Evolutionary conservation across 441 rosid genomes (phyloP), one percentile per base, ranked within the genome.

Genomic region (Theobroma grandiflorum): DNA sequence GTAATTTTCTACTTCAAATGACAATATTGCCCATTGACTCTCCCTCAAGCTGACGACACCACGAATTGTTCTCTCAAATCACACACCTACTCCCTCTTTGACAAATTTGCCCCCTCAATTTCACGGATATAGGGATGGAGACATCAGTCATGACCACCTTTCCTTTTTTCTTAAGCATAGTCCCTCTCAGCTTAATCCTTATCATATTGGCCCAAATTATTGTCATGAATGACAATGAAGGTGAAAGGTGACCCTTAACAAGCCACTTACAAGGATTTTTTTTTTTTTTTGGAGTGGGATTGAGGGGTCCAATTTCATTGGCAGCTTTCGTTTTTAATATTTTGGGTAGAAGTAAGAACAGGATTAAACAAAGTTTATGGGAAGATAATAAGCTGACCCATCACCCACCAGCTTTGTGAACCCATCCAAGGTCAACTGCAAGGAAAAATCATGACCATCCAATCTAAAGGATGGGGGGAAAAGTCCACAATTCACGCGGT

Each of bases 41-140:
- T 75, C 26, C 2, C 2, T 3, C 16, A 26, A 20, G 31, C 2
- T 26, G 57, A 75, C 37, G 78, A 42, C 61, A 15, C 0, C 4
- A 33, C 38, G 58, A 14, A 40, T 68, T 50, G 53, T 70, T 77
- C 83, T 42, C 37, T 83, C 85, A 35, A 52, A 52, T 50, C 61
- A 16, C 79, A 66, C 75, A 86, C 89, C 91, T 69, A 90, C 87
- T 74, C 78, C 80, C 16, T 67, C 37, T 8, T 62, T 79, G 82
- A 85, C 87, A 78, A 81, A 57, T 72, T 33, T 81, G 7, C 65
- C 84, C 83, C 62, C 62, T 14, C 26, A 16, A 37, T 4, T 45
- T 18, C 37, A 49, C 52, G 66, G 57, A 61, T 53, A 43, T 3
- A 43, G 6, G 63, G 16, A 16, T 33, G 4, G 8, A 9, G 52